Base-by-base conservation (phyloP, 2,329 filamentous ascomycete species). In the Exophiala calicioides region DNA sequence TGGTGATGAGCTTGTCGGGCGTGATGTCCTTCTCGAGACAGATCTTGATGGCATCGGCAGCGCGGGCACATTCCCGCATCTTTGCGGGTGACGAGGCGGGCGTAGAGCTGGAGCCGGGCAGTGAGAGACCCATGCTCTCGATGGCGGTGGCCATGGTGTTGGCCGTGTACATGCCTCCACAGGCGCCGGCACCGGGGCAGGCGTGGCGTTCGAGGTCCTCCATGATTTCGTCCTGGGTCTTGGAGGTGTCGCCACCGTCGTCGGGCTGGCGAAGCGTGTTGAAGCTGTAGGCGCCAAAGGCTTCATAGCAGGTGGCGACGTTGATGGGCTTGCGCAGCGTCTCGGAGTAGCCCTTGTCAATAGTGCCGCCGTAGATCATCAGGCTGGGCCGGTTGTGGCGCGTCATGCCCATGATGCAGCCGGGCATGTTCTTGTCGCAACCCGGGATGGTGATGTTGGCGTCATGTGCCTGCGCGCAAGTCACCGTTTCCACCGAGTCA, bases 401-500 rank as follows among this genome's bases (percentile, higher is more conserved):
- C 10, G 88, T 88, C 62, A 93, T 90, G 0, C 87, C 90, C 84
- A 95, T 95, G 54, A 93, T 76, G 12, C 88, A 85, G 55, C 90
- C 90, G 0, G 90, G 90, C 91, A 96, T 96, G 68, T 96, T 96
- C 79, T 96, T 96, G 73, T 96, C 90, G 66, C 90, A 96, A 8
- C 90, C 90, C 0, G 91, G 90, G 58, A 96, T 91, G 21, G 88
- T 84, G 65, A 96, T 90, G 67, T 90, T 94, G 48, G 90, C 91
- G 65, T 96, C 91, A 68, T 96, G 89, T 59, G 86, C 86, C 65
- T 96, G 90, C 4, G 88, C 91, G 65, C 86, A 91, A 1, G 90
- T 96, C 29, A 95, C 87, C 1, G 88, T 90, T 72, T 97, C 91
- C 62, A 96, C 90, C 58, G 85, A 90, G 70, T 97, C 90, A 55